These are phyloP conservation scores for Echria macrotheca DNA, from an alignment of 495 filamentous ascomycete genomes.

Conservation along the genomic window DNA sequence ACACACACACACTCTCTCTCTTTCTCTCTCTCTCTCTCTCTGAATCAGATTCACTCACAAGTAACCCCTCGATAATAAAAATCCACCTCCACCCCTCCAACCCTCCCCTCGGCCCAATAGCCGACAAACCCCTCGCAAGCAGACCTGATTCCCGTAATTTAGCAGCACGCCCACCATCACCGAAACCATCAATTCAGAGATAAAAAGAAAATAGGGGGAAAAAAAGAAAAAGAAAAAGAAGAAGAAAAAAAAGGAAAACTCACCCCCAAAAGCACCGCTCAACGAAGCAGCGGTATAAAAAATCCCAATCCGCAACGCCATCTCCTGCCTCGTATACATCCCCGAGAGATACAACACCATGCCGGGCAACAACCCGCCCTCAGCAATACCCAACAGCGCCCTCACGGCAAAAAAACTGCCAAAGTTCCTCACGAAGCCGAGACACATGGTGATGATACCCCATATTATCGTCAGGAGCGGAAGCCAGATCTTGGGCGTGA, in stretches of 20 bases:
- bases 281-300: slow-evolving; percentile 51
- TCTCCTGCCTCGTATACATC: slow-evolving; percentile 44
- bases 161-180: no score
- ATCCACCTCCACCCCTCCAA: slow-evolving; percentile 48
- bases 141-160: slow-evolving; percentile 43
- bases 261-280: slow-evolving; percentile 53
- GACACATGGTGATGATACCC: slow-evolving; percentile 54
- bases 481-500: slow-evolving; percentile 57
- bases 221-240: no score
- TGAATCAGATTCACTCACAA: slow-evolving; percentile 30
- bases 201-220: no score
- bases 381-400: slow-evolving; percentile 64
- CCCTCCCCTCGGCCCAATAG: slow-evolving; percentile 34
- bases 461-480: slow-evolving; percentile 51
- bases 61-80: slow-evolving; percentile 46
- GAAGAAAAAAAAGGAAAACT: no score
- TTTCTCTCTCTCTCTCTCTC: slow-evolving; percentile 5
- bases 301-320: slow-evolving; percentile 48
- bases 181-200: no score
- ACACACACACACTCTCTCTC: no score
- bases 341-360: slow-evolving; percentile 47
- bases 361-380: slow-evolving; percentile 47
- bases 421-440: slow-evolving; percentile 74
- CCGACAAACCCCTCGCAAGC: slow-evolving; percentile 38
- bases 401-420: slow-evolving; percentile 68